These are phyloP conservation scores for Knoxdaviesia proteae DNA, from an alignment of 2,329 filamentous ascomycete species.

Conservation along the genomic window DNA sequence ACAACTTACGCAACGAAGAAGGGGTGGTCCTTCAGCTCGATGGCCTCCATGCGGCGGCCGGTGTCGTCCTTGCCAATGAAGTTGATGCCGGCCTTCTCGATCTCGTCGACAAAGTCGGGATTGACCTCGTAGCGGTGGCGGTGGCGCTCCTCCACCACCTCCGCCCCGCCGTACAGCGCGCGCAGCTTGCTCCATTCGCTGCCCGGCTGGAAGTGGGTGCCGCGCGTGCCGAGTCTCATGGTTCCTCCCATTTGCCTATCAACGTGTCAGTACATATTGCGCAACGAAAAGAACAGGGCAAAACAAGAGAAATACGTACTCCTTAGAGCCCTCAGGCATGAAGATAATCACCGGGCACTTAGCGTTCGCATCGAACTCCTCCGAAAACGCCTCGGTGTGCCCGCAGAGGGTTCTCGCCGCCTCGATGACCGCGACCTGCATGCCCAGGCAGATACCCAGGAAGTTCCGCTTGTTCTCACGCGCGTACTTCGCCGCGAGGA, in stretches of 20 bases:
- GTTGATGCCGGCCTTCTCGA: conserved; percentile 47
- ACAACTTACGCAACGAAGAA: conserved; percentile 39
- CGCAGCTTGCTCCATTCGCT: conserved; percentile 65
- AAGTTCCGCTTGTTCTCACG: conserved; percentile 63
- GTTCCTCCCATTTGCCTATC: conserved; percentile 62
- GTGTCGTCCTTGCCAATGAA: conserved; percentile 67
- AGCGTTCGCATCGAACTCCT: conserved; percentile 33
- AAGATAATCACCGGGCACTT: conserved; percentile 58
- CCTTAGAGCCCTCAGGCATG: conserved; percentile 56
- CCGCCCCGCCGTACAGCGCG: conserved; percentile 43
- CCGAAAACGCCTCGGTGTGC: conserved; percentile 32
- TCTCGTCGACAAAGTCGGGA: conserved; percentile 47
- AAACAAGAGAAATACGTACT: conserved; percentile 10
- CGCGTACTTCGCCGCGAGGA: conserved; percentile 69
- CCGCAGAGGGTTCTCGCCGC: conserved; percentile 58
- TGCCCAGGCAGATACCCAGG: conserved; percentile 76
- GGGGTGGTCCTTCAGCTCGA: conserved; percentile 66
- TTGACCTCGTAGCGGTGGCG: conserved; percentile 86
- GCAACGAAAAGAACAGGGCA: not conserved
- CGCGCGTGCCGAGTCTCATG: conserved; percentile 63
- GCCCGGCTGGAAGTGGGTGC: conserved; percentile 53
- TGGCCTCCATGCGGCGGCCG: conserved; percentile 61
- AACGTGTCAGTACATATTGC: conserved; percentile 14
- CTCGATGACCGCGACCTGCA: conserved; percentile 87
- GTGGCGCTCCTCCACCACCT: conserved; percentile 50